Evolutionary conservation across 2,329 filamentous ascomycete genomes (phyloP).

Genomic region (Thelonectria olida): DNA sequence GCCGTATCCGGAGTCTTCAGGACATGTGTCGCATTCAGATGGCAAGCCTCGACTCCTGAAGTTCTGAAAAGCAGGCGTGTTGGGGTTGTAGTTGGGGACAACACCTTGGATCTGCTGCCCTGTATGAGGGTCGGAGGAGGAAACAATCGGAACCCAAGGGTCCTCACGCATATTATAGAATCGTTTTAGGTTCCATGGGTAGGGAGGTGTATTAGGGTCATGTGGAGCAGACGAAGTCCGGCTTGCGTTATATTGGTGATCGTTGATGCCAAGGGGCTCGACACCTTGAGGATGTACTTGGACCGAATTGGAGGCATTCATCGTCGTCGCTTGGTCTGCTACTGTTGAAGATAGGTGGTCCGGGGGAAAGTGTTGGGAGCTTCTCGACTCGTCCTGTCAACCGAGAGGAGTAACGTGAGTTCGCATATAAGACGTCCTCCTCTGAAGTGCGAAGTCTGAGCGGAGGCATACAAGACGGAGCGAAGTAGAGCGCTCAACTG

Average conservation of each 20-base stretch:
- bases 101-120: conserved; percentile 29
- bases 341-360: background rate
- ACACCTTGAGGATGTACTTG: background rate
- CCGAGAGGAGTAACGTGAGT: conserved; percentile 1
- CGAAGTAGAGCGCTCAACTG: background rate
- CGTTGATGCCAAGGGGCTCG: conserved; percentile 5
- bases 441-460: background rate
- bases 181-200: conserved; percentile 37
- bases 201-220: conserved; percentile 23
- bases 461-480: background rate
- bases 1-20: conserved; percentile 59
- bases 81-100: conserved; percentile 20
- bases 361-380: background rate
- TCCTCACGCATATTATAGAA: conserved; percentile 52
- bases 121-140: conserved; percentile 39
- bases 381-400: conserved; percentile 16
- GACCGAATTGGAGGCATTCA: conserved; percentile 14
- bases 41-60: conserved; percentile 41
- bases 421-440: background rate
- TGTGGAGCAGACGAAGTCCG: background rate
- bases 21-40: conserved; percentile 52
- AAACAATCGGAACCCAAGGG: conserved; percentile 54
- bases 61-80: conserved; percentile 25
- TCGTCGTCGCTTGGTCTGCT: background rate
- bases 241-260: conserved; percentile 7